Percentiles rank a stretch among this genome's conserved stretches.
Evolutionary conservation across 371 early-diverging fungal species (phyloP).

Genomic region (Nematocida sp.): DNA sequence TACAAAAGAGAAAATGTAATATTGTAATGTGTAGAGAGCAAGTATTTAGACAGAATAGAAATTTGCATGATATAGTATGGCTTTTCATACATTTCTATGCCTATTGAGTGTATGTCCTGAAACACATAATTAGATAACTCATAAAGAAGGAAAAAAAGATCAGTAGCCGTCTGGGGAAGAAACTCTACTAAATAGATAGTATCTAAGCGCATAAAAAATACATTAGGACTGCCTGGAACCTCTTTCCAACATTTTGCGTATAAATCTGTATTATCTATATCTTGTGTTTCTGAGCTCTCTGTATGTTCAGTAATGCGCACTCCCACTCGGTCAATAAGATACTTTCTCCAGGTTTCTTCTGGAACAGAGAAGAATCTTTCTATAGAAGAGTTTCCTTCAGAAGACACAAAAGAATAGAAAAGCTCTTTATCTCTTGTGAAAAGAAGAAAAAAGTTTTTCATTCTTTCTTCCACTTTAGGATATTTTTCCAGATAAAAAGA

Average conservation of each 20-base stretch:
- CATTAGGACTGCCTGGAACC: too few species aligned
- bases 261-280: too few species aligned
- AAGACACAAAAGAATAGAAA: not conserved
- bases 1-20: too few species aligned
- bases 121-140: not conserved
- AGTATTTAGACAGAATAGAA: not conserved
- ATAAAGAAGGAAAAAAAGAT: constrained; percentile 8
- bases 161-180: not conserved
- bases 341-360: not conserved
- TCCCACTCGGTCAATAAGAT: not conserved
- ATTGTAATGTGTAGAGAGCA: too few species aligned
- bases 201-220: not conserved
- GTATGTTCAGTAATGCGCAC: not conserved
- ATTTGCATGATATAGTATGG: not conserved
- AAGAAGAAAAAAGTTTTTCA: constrained; percentile 17
- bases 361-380: not conserved
- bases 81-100: not conserved
- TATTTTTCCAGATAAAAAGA: not conserved
- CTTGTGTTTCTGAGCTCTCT: too few species aligned
- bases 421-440: not conserved
- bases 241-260: too few species aligned
- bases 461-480: constrained; percentile 15
- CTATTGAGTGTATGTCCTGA: not conserved
- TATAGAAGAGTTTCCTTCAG: too few species aligned
- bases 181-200: not conserved